Evolutionary conservation across 306 rosid genomes (phyloP), one percentile per base, ranked within the genome.

Genomic region (Lupinus albus): DNA sequence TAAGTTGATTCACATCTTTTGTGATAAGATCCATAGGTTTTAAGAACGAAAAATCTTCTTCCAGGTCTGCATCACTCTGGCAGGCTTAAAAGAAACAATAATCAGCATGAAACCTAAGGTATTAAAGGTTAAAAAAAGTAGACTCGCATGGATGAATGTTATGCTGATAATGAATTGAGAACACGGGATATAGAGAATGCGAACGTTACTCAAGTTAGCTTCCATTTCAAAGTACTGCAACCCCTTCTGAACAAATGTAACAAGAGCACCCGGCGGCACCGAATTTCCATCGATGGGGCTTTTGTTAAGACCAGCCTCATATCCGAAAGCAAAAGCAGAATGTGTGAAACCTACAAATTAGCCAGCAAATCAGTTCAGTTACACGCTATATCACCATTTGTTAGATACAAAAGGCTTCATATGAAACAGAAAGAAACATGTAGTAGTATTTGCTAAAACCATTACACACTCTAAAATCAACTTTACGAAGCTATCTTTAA

Each of bases 191-290:
- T 44, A 52, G 68, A 53, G 65, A 62, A 76, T 83, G 77, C 96
- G 89, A 80, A 93, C 97, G 85, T 88, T 88, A 84, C 82, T 93
- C 90, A 93, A 79, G 86, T 93, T 93, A 48, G 91, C 99, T 78
- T 93, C 99, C 99, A 93, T 93, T 86, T 93, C 99, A 82, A 93
- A 84, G 82, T 89, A 93, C 67, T 89, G 97, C 67, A 93, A 87
- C 45, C 99, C 99, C 79, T 93, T 93, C 71, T 93, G 99, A 56
- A 93, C 83, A 85, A 89, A 81, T 55, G 87, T 88, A 78, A 93
- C 79, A 32, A 93, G 97, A 67, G 99, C 86, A 72, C 86, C 87
- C 0, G 94, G 94, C 0, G 97, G 97, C 64, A 93, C 91, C 85
- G 90, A 73, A 78, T 85, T 88, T 30, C 98, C 97, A 85, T 93